These are phyloP conservation scores for Fusarium kyushuense DNA, from an alignment of 2,329 filamentous ascomycete genomes.

Conservation along the genomic window DNA sequence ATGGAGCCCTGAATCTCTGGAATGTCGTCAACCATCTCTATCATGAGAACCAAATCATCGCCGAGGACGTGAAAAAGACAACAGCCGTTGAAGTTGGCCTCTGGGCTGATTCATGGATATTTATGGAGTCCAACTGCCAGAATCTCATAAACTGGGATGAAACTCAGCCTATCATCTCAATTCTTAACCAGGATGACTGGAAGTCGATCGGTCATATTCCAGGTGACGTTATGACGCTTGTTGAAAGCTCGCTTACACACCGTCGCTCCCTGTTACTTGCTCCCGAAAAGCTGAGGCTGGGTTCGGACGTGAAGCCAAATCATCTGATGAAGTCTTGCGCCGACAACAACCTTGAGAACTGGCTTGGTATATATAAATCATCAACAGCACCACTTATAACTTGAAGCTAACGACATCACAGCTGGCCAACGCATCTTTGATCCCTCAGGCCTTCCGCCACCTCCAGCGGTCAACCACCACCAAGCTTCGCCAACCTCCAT, in stretches of 20 bases:
- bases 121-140: constrained; percentile 45
- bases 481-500: constrained; percentile 34
- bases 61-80: constrained; percentile 43
- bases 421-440: constrained; percentile 48
- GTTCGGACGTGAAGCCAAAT: constrained; percentile 36
- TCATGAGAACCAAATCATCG: constrained; percentile 56
- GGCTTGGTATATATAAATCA: constrained; percentile 51
- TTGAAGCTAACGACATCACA: constrained; percentile 39
- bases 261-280: constrained; percentile 49
- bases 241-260: constrained; percentile 51
- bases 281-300: constrained; percentile 9
- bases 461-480: constrained; percentile 42
- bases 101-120: constrained; percentile 56
- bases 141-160: constrained; percentile 51
- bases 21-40: constrained; percentile 58
- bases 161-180: constrained; percentile 42
- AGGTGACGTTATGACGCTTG: constrained; percentile 43
- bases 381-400: background rate
- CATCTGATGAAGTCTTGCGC: constrained; percentile 48
- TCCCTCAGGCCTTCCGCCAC: constrained; percentile 48
- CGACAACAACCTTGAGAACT: constrained; percentile 50
- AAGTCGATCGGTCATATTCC: constrained; percentile 47
- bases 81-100: constrained; percentile 49
- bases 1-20: constrained; percentile 63
- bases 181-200: constrained; percentile 49